phyloP scores from a whole-genome alignment of 352 stramenopile species.

The Globisporangium sylvaticum region DNA sequence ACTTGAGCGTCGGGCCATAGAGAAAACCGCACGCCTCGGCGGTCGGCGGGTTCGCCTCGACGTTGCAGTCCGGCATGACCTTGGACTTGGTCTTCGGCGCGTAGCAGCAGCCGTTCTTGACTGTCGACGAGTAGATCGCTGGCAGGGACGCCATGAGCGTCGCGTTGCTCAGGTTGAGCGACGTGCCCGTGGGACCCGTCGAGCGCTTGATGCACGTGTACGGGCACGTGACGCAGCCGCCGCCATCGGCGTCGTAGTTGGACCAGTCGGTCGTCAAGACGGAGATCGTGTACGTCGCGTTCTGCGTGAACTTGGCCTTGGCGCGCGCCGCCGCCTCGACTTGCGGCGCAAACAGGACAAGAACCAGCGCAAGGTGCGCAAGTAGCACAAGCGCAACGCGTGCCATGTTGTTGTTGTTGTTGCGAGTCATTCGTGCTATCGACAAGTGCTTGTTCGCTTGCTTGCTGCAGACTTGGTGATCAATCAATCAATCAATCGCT shows the following conservation, averaged over 20 bases:
- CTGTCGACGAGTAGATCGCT: slow-evolving; percentile 57
- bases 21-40: slow-evolving; percentile 77
- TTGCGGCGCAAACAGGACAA: not conserved
- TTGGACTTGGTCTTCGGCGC: slow-evolving; percentile 30
- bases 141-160: slow-evolving; percentile 63
- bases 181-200: slow-evolving; percentile 62
- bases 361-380: not conserved
- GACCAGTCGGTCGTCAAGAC: slow-evolving; percentile 69
- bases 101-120: slow-evolving; percentile 80
- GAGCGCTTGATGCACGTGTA: slow-evolving; percentile 78
- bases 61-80: slow-evolving; percentile 50
- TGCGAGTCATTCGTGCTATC: not conserved
- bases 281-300: slow-evolving; percentile 57
- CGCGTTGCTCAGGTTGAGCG: slow-evolving; percentile 72
- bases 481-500: not conserved
- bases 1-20: slow-evolving; percentile 74
- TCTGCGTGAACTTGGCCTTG: slow-evolving; percentile 61
- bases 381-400: not conserved
- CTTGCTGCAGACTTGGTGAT: not conserved
- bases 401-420: not conserved
- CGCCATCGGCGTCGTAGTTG: slow-evolving; percentile 67
- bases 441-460: not conserved
- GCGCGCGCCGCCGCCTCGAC: slow-evolving; percentile 9
- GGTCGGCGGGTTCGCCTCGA: slow-evolving; percentile 44
- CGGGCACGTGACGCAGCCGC: slow-evolving; percentile 77